Conservation (phyloP, 177 flowering plant genomes). For the Vitis hybrid region DNA sequence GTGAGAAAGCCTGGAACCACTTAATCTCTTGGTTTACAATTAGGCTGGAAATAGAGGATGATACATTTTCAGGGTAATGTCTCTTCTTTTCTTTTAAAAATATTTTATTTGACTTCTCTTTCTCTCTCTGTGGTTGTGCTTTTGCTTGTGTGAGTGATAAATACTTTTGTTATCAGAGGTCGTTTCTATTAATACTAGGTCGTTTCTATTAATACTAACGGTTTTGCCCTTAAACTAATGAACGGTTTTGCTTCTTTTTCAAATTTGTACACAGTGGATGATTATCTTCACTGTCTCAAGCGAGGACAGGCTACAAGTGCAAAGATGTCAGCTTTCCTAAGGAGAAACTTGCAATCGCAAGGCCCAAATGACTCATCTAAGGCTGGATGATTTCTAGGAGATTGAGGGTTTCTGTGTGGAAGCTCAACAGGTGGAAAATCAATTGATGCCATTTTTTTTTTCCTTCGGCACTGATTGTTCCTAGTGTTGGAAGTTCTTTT, state of each 20-base stretch:
- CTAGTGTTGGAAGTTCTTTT: no score
- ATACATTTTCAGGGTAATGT: no score
- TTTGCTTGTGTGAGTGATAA: neutral
- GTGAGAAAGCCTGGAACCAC: no score
- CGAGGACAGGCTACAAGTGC: slow-evolving; percentile 70
- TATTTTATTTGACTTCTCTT: no score
- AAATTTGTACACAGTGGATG: slow-evolving; percentile 46
- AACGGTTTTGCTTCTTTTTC: neutral
- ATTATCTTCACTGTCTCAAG: slow-evolving; percentile 63
- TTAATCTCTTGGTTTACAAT: no score
- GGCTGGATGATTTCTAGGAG: slow-evolving; percentile 21
- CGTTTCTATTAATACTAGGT: neutral
- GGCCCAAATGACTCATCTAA: slow-evolving; percentile 26
- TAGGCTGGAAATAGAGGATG: no score
- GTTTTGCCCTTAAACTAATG: neutral
- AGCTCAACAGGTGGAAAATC: no score
- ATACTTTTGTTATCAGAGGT: neutral
- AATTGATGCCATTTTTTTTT: no score
- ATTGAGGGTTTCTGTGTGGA: no score
- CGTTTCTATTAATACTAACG: neutral
- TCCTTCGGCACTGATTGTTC: no score
- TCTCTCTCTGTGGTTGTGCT: neutral
- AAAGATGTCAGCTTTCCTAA: slow-evolving; percentile 63
- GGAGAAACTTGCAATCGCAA: slow-evolving; percentile 54
- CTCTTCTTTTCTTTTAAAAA: no score